Conservation (phyloP, 108 stramenopile species). For the Stephanodiscus minutulus region DNA sequence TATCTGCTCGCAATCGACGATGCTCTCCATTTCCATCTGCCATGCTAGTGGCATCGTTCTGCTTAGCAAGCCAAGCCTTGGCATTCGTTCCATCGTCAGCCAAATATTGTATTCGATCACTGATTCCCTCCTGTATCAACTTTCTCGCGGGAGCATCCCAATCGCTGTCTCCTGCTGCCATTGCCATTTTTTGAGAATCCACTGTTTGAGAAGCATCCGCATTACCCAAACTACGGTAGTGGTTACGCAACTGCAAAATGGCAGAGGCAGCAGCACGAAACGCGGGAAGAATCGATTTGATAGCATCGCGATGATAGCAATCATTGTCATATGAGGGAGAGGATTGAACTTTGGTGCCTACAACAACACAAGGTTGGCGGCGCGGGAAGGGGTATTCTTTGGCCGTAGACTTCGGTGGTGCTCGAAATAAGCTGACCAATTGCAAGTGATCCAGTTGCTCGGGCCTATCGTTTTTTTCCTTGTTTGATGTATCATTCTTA, state of each 20-base stretch:
- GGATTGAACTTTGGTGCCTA: slow-evolving; percentile 40
- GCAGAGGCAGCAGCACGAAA: slow-evolving; percentile 52
- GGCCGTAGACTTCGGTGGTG: slow-evolving; percentile 28
- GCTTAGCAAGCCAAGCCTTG: slow-evolving; percentile 34
- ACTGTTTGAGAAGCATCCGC: slow-evolving; percentile 21
- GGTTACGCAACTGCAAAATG: slow-evolving; percentile 35
- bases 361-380: slow-evolving; percentile 45
- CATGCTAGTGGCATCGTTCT: background rate
- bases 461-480: slow-evolving; percentile 5
- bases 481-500: background rate
- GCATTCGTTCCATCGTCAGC: slow-evolving; percentile 23
- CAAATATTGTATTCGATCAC: slow-evolving; percentile 36
- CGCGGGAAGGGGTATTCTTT: slow-evolving; percentile 33
- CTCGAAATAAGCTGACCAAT: slow-evolving; percentile 34
- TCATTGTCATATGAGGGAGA: background rate
- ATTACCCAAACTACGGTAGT: slow-evolving; percentile 7
- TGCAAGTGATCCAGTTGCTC: slow-evolving; percentile 21
- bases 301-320: slow-evolving; percentile 23
- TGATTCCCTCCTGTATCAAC: slow-evolving; percentile 31
- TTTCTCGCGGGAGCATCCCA: slow-evolving; percentile 30
- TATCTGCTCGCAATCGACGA: slow-evolving; percentile 17
- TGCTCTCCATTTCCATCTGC: slow-evolving; percentile 10
- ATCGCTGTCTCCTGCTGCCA: slow-evolving; percentile 30
- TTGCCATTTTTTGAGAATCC: slow-evolving; percentile 42
- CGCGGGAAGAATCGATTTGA: slow-evolving; percentile 30